Evolutionary conservation across 2,329 filamentous ascomycete genomes (phyloP), one percentile per base, ranked within the genome.

Genomic region (Chaetoscypha palmicola): DNA sequence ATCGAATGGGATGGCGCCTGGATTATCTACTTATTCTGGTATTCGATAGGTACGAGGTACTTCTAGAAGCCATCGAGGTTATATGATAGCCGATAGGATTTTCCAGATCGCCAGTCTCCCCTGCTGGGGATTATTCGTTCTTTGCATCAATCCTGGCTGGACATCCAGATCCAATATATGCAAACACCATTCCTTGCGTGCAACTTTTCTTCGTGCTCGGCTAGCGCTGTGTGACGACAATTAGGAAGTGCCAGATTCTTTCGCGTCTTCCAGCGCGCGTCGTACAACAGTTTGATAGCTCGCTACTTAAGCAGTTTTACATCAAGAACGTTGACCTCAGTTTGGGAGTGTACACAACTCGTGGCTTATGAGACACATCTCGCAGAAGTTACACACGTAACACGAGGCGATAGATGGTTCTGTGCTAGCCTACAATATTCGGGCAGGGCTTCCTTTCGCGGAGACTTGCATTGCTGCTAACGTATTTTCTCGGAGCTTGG

Each of bases 141-240:
- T 44, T 38, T 28, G 24, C 42, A 36, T 45, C 28, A 40, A 52
- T 50, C 53, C 53, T 48, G 36, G 53, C 30, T 43, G 50, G 45
- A 43, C 42, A 55, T 57, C 50, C 45, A 49, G 49, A 55, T 56
- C 53, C 51, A 56, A 53, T 58, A 57, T 51, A 54, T 57, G 52
- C 51, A 56, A 42, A 55, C 44, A 50, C 51, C 49, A 49, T 43
- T n/a, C n/a, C n/a, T n/a, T n/a, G n/a, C n/a, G n/a, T n/a, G n/a
- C n/a, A n/a, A n/a, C n/a, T n/a, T n/a, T n/a, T n/a, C n/a, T n/a
- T n/a, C n/a, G n/a, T n/a, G n/a, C n/a, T n/a, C n/a, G n/a, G n/a
- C n/a, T n/a, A n/a, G n/a, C n/a, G n/a, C n/a, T n/a, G n/a, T n/a
- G n/a, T n/a, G n/a, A n/a, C n/a, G n/a, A n/a, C n/a, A n/a, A n/a